Percentiles rank a stretch among this genome's conserved stretches.
Evolutionary conservation across 2,329 filamentous ascomycete genomes (phyloP).

Genomic region (Penicillium vulpinum): DNA sequence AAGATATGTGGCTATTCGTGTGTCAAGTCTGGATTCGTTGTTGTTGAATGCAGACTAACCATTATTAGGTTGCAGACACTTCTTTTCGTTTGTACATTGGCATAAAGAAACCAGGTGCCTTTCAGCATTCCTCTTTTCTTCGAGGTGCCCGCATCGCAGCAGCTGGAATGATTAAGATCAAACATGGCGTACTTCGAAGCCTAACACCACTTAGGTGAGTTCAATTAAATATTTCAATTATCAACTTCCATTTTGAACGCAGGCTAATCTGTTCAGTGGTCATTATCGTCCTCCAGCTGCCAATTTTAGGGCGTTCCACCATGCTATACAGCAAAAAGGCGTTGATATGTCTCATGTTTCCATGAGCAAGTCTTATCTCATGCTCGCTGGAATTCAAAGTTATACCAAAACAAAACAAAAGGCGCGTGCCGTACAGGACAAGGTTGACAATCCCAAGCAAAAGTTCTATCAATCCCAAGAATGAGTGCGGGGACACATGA

Average conservation of each 20-base stretch:
- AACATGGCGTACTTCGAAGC: constrained; percentile 72
- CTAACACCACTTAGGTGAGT: constrained; percentile 60
- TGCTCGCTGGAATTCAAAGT: constrained; percentile 78
- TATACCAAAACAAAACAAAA: constrained; percentile 66
- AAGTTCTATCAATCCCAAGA: neutral
- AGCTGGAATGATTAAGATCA: constrained; percentile 82
- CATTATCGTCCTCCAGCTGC: constrained; percentile 82
- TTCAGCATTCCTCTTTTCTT: constrained; percentile 88
- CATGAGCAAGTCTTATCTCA: constrained; percentile 77
- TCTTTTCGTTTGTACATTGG: constrained; percentile 78
- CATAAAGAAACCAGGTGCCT: constrained; percentile 83
- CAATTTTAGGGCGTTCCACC: constrained; percentile 81
- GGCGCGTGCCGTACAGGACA: constrained; percentile 22
- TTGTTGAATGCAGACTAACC: neutral
- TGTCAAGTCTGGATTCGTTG: constrained; percentile 13
- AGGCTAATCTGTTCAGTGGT: constrained; percentile 58
- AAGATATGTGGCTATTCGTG: constrained; percentile 91
- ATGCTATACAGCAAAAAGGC: constrained; percentile 67
- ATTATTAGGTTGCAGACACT: constrained; percentile 62
- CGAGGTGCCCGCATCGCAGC: constrained; percentile 78
- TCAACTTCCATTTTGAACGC: neutral
- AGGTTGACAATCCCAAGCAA: constrained; percentile 13
- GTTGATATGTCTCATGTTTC: constrained; percentile 78
- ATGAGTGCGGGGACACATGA: neutral
- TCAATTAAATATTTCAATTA: neutral